Conservation (phyloP, 2,329 filamentous ascomycete species). For the Cladosporium sp. region DNA sequence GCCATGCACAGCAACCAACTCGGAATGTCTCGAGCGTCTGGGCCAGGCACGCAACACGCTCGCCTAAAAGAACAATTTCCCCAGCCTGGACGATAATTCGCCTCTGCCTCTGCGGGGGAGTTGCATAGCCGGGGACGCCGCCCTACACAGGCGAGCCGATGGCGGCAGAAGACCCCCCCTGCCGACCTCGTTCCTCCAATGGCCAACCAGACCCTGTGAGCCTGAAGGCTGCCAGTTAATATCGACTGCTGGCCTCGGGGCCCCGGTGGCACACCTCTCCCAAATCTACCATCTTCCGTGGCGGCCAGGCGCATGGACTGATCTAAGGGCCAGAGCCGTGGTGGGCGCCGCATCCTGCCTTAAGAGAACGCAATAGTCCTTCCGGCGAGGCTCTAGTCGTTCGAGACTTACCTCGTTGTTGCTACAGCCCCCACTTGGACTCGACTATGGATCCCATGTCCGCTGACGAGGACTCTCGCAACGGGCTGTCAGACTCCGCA, state of each 20-base stretch:
- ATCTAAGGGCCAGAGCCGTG: too few relatives aligned
- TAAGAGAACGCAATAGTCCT: too few relatives aligned
- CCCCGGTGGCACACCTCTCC: slow-evolving; percentile 5
- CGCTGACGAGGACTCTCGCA: slow-evolving; percentile 9
- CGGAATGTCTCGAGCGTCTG: too few relatives aligned
- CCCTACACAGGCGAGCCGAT: neutral
- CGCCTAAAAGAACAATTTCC: slow-evolving; percentile 2
- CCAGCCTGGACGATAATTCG: slow-evolving; percentile 2
- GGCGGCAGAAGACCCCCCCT: slow-evolving; percentile 2
- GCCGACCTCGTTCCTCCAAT: slow-evolving; percentile 7
- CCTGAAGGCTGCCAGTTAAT: slow-evolving; percentile 9
- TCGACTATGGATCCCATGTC: slow-evolving; percentile 7
- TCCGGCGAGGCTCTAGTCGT: too few relatives aligned
- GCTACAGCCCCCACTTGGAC: neutral
- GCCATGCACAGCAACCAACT: too few relatives aligned
- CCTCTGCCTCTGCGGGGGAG: neutral
- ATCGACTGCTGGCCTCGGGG: neutral
- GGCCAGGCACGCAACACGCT: neutral
- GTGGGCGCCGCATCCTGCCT: too few relatives aligned
- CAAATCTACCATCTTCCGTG: neutral
- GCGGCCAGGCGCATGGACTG: neutral
- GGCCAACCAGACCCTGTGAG: slow-evolving; percentile 3
- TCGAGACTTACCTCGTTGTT: neutral
- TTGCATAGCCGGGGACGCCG: neutral
- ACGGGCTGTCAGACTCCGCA: slow-evolving; percentile 2